Percentiles rank a stretch among this genome's conserved stretches.
Evolutionary conservation across 164 flowering plant genomes (phyloP).

Genomic region (Sextonia rubra): DNA sequence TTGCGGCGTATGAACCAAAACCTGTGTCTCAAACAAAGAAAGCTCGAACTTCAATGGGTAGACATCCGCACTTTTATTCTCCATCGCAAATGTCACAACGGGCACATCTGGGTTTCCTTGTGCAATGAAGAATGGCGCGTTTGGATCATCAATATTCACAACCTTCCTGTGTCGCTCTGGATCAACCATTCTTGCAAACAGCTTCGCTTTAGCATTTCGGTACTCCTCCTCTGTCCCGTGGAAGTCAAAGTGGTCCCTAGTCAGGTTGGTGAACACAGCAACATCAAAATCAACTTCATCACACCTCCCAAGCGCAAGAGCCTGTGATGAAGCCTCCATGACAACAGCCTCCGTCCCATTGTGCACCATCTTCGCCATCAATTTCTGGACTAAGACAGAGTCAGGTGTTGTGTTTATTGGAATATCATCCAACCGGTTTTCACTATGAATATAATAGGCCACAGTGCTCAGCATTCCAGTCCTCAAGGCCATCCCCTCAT

Average conservation of each 20-base stretch:
- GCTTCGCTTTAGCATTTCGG: slow-evolving; percentile 58
- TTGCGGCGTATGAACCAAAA: slow-evolving; percentile 83
- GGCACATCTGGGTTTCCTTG: slow-evolving; percentile 85
- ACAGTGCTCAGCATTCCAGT: slow-evolving; percentile 85
- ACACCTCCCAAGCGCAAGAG: slow-evolving; percentile 62
- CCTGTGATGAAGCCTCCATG: slow-evolving; percentile 83
- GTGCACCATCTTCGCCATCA: slow-evolving; percentile 92
- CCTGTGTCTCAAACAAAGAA: slow-evolving; percentile 91
- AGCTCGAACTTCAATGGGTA: slow-evolving; percentile 79
- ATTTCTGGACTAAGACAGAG: slow-evolving; percentile 77
- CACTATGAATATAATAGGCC: slow-evolving; percentile 73
- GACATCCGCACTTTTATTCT: slow-evolving; percentile 80
- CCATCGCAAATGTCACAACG: slow-evolving; percentile 84
- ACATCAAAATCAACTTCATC: slow-evolving; percentile 89
- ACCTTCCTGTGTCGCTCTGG: slow-evolving; percentile 81
- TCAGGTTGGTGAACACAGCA: slow-evolving; percentile 81
- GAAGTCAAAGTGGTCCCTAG: slow-evolving; percentile 63
- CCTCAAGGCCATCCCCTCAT: slow-evolving; percentile 92
- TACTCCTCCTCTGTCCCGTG: slow-evolving; percentile 73
- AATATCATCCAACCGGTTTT: slow-evolving; percentile 64
- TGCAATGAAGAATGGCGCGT: slow-evolving; percentile 66
- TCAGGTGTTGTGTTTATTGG: slow-evolving; percentile 50
- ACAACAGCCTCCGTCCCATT: slow-evolving; percentile 97
- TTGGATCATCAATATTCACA: slow-evolving; percentile 87
- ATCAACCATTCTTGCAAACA: slow-evolving; percentile 81